Conservation (phyloP, 2,329 filamentous ascomycete genomes). For the Trichoderma arundinaceum region DNA sequence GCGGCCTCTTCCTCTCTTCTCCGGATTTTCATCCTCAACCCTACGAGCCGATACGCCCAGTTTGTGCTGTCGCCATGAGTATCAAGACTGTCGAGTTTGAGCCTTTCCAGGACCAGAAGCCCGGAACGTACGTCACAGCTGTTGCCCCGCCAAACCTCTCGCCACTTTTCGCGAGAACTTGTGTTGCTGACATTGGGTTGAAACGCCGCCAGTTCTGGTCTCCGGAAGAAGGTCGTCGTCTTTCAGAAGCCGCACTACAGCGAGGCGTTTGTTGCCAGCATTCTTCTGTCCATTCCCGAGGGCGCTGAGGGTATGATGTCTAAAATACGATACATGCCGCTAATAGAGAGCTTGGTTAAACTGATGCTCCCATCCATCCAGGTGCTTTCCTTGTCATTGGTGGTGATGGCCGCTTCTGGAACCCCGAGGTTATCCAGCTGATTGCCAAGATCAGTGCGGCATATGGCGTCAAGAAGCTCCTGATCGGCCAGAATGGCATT, state of each 20-base stretch:
- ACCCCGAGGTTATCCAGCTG: slow-evolving; percentile 93
- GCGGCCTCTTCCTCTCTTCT: background rate
- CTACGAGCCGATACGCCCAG: background rate
- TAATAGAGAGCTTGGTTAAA: background rate
- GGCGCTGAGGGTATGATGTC: slow-evolving; percentile 71
- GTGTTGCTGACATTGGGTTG: slow-evolving; percentile 32
- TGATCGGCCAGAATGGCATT: slow-evolving; percentile 96
- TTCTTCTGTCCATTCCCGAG: slow-evolving; percentile 95
- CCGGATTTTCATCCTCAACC: background rate
- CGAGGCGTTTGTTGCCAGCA: slow-evolving; percentile 92
- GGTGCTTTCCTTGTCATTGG: slow-evolving; percentile 90
- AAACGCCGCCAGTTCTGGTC: slow-evolving; percentile 73
- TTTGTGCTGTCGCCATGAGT: slow-evolving; percentile 59
- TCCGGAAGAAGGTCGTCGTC: slow-evolving; percentile 98
- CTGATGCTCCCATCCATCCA: slow-evolving; percentile 39
- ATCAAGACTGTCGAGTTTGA: slow-evolving; percentile 79
- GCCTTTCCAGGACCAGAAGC: slow-evolving; percentile 95
- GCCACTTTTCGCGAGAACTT: background rate
- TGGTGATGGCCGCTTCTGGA: slow-evolving; percentile 96
- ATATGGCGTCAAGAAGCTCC: slow-evolving; percentile 97
- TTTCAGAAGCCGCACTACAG: slow-evolving; percentile 96
- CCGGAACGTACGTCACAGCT: slow-evolving; percentile 82
- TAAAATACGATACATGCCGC: background rate
- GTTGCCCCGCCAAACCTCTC: slow-evolving; percentile 33
- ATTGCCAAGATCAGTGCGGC: slow-evolving; percentile 97